These are phyloP conservation scores for Basipetospora sp. DNA, from an alignment of 2,329 filamentous ascomycete genomes.

Conservation along the genomic window DNA sequence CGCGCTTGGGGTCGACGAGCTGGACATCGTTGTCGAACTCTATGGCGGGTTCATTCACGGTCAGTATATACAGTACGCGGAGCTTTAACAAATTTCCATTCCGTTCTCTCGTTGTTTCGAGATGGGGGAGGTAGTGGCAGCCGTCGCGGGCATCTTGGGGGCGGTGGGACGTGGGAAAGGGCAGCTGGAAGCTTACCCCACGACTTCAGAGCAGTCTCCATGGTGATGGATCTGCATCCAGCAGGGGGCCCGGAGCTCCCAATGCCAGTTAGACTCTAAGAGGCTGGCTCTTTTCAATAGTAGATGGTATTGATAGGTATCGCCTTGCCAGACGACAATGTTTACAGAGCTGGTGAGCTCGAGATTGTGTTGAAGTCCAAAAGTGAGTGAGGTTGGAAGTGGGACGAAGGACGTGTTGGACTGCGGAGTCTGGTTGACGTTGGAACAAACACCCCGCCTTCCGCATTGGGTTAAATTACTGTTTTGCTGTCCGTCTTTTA, in stretches of 20 bases:
- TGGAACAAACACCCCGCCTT: constrained; percentile 2
- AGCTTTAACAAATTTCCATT: too few species aligned
- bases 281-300: too few species aligned
- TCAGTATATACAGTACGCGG: too few species aligned
- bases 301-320: too few species aligned
- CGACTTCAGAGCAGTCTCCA: constrained; percentile 15
- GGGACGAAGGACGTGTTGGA: not conserved
- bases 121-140: too few species aligned
- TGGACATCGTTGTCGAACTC: constrained; percentile 78
- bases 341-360: too few species aligned
- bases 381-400: not conserved
- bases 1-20: constrained; percentile 71
- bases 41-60: constrained; percentile 24
- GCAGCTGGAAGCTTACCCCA: constrained; percentile 13
- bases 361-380: not conserved
- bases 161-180: not conserved
- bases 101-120: too few species aligned
- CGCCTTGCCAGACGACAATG: too few species aligned
- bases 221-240: constrained; percentile 8
- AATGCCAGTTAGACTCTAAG: not conserved
- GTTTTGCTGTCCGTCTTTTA: not conserved
- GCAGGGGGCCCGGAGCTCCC: too few species aligned
- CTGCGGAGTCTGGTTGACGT: not conserved
- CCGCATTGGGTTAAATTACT: not conserved
- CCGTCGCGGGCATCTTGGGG: not conserved